Base-by-base conservation (phyloP, 2,329 filamentous ascomycete genomes). In the Aspergillus sp. region DNA sequence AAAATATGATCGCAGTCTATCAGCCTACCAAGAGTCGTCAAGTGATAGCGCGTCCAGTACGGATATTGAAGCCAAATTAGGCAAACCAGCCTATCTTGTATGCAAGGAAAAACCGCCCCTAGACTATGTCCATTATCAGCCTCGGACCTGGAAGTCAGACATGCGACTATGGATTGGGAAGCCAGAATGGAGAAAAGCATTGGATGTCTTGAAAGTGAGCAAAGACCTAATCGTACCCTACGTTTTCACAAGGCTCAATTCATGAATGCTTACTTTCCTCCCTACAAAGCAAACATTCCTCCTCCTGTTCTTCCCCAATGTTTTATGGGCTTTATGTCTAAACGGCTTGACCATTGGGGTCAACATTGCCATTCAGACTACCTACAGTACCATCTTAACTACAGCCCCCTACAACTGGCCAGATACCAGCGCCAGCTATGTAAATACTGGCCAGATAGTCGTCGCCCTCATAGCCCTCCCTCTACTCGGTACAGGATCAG, bases 291-390 rank as follows among this genome's bases (percentile, higher is more conserved):
- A 67, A 53, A 62, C 62, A 6, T 56, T 56, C 7, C 50, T 65
- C 32, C 52, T 65, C 2, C 50, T 68, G 5, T 51, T 65, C 12
- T 73, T 71, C 42, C 70, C 69, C 12, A 68, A 70, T 29, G 65
- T 72, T 11, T 52, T 71, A 29, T 73, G 67, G 67, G 65, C 66
- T 3, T 51, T 72, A 10, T 56, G 59, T 6, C 45, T 72, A 2
- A 71, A 72, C 40, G 66, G 68, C 0, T 48, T 67, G 5, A 66
- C 62, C 1, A 56, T 70, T 3, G 70, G 70, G 1, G 59, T 65
- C 38, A 71, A 72, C 45, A 64, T 73, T 19, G 68, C 66, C n/a
- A 64, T 72, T 12, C 64, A 63, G 6, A 70, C 68, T 1, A 72
- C 68, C 0, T 73, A 71, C 45, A 59, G 64, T 13, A 58, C 43